phyloP scores from a whole-genome alignment of 129 eudicot genomes.

The Flaveria brownii region DNA sequence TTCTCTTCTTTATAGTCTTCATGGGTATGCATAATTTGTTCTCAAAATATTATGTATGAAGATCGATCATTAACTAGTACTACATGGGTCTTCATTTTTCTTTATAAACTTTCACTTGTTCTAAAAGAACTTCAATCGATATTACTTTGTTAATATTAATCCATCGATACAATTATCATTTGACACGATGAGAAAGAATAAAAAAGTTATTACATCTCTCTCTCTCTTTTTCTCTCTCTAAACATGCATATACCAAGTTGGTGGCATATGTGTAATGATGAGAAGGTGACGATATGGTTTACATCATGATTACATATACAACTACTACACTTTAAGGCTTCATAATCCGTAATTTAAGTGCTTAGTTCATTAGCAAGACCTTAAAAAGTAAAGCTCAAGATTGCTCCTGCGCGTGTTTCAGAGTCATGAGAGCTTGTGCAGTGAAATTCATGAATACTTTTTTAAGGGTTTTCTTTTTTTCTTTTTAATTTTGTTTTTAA shows the following conservation, averaged over 20 bases:
- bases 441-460: too few species aligned
- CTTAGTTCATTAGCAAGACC: not conserved
- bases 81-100: constrained; percentile 11
- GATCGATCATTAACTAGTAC: constrained; percentile 8
- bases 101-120: not conserved
- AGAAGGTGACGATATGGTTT: constrained; percentile 42
- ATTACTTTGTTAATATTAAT: constrained; percentile 1
- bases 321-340: not conserved
- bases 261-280: constrained; percentile 40
- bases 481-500: too few species aligned
- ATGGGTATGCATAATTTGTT: constrained; percentile 27
- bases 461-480: too few species aligned
- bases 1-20: not conserved
- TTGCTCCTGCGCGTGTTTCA: too few species aligned
- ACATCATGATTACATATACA: constrained; percentile 39
- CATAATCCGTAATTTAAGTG: not conserved
- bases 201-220: not conserved
- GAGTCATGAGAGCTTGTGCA: too few species aligned
- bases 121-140: constrained; percentile 1
- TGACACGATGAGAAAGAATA: constrained; percentile 4
- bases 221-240: constrained; percentile 27
- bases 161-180: constrained; percentile 7
- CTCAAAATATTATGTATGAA: constrained; percentile 33
- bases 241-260: constrained; percentile 24
- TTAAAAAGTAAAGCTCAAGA: too few species aligned